These are phyloP conservation scores for Eucalyptus curtisii DNA, from an alignment of 345 rosid species.

Conservation along the genomic window DNA sequence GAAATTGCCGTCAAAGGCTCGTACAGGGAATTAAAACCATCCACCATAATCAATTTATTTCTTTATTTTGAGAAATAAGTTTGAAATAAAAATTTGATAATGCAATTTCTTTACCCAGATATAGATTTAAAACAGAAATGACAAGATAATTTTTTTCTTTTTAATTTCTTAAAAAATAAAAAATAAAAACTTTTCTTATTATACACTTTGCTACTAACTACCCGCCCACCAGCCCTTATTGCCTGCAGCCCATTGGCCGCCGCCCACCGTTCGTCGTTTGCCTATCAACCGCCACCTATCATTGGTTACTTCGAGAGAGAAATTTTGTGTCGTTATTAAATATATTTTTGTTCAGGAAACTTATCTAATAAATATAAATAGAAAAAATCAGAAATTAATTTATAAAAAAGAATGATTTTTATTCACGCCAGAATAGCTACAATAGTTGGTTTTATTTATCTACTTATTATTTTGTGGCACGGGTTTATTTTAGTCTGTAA, in stretches of 20 bases:
- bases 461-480: background rate
- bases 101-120: no score
- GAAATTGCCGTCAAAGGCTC: background rate
- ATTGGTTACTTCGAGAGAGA: rapidly evolving
- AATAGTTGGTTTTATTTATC: background rate
- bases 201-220: no score
- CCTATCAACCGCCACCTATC: rapidly evolving
- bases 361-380: no score
- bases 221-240: rapidly evolving
- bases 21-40: background rate
- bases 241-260: rapidly evolving
- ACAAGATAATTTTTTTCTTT: no score
- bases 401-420: no score
- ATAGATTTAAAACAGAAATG: no score
- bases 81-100: no score
- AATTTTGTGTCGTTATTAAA: no score
- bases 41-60: background rate
- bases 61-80: background rate
- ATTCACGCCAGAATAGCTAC: rapidly evolving
- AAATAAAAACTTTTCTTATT: no score
- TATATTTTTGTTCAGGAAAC: no score
- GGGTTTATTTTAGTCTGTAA: background rate
- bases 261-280: rapidly evolving
- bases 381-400: no score
- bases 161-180: no score